Conservation (phyloP, 2,329 filamentous ascomycete genomes). For the Xylariaceae sp. region DNA sequence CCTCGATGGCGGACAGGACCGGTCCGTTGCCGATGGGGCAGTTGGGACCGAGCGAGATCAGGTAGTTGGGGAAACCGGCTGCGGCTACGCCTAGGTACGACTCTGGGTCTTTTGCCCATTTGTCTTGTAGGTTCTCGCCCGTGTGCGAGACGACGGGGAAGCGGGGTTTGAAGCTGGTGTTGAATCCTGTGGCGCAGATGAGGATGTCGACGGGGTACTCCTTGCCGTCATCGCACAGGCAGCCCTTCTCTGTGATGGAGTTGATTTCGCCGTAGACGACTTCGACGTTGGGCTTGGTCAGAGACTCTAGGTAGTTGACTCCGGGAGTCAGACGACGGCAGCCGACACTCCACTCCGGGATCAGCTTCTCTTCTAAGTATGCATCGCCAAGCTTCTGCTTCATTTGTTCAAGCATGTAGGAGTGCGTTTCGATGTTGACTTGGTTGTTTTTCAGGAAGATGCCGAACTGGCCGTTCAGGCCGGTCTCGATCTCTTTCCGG, state of each 20-base stretch:
- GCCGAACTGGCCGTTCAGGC: slow-evolving; percentile 51
- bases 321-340: slow-evolving; percentile 33
- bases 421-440: slow-evolving; percentile 28
- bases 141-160: slow-evolving; percentile 46
- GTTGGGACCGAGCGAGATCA: slow-evolving; percentile 47
- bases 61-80: slow-evolving; percentile 56
- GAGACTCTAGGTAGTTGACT: slow-evolving; percentile 31
- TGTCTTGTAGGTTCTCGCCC: slow-evolving; percentile 45
- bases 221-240: slow-evolving; percentile 25
- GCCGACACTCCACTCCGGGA: slow-evolving; percentile 20
- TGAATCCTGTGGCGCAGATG: slow-evolving; percentile 34
- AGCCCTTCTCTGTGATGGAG: slow-evolving; percentile 26
- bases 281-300: slow-evolving; percentile 25
- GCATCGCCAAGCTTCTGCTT: slow-evolving; percentile 35
- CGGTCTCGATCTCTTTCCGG: slow-evolving; percentile 46
- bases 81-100: slow-evolving; percentile 54
- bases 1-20: slow-evolving; percentile 13
- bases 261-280: slow-evolving; percentile 20
- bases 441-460: slow-evolving; percentile 38
- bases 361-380: slow-evolving; percentile 4
- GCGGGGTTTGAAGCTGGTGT: slow-evolving; percentile 19
- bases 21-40: slow-evolving; percentile 19
- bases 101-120: slow-evolving; percentile 50
- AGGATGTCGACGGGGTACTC: slow-evolving; percentile 31
- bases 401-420: slow-evolving; percentile 41